Conservation (phyloP, 129 eudicot genomes). For the Flaveria bidentis region DNA sequence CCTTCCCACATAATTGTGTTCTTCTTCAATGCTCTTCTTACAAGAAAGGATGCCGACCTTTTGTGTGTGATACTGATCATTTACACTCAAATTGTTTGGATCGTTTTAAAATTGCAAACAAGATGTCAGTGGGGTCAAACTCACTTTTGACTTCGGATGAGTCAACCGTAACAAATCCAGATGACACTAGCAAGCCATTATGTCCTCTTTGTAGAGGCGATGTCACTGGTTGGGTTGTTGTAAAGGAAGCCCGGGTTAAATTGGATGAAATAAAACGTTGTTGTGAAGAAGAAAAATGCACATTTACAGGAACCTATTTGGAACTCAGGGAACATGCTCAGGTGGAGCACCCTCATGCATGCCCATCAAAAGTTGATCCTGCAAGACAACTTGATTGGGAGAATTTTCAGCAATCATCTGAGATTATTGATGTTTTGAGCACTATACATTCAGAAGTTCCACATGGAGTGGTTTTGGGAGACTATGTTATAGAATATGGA, state of each 20-base stretch:
- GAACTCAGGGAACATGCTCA: constrained; percentile 78
- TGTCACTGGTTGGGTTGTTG: constrained; percentile 80
- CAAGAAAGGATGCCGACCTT: constrained; percentile 87
- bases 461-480: constrained; percentile 94
- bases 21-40: constrained; percentile 90
- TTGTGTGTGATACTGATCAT: constrained; percentile 84
- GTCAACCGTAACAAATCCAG: constrained; percentile 17
- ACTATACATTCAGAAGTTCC: constrained; percentile 94
- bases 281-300: constrained; percentile 77
- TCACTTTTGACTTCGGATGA: constrained; percentile 43
- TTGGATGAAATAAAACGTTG: constrained; percentile 64
- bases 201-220: constrained; percentile 96
- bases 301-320: constrained; percentile 57
- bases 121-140: constrained; percentile 40
- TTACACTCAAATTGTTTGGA: constrained; percentile 88
- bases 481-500: constrained; percentile 90
- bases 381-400: constrained; percentile 92
- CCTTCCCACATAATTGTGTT: constrained; percentile 85
- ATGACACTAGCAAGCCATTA: constrained; percentile 44
- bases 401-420: constrained; percentile 89
- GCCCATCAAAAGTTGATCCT: constrained; percentile 86
- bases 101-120: constrained; percentile 75
- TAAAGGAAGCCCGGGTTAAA: constrained; percentile 57
- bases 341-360: constrained; percentile 75
- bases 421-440: constrained; percentile 84